Evolutionary conservation across 2,329 filamentous ascomycete genomes (phyloP), one percentile per base, ranked within the genome.

Genomic region (Hypoxylon sp.): DNA sequence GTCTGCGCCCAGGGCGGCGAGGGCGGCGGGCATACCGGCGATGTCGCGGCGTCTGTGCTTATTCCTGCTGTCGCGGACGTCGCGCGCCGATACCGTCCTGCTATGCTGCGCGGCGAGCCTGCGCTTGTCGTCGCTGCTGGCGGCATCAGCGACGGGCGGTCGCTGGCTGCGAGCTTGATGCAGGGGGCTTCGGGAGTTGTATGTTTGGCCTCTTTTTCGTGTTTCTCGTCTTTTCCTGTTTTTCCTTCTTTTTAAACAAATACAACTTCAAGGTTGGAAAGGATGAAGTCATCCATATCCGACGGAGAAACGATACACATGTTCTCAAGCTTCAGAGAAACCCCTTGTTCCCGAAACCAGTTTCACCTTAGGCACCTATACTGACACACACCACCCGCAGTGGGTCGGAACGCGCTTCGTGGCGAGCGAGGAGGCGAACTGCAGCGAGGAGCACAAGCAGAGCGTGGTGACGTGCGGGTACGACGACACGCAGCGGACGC

Each of bases 361-460:
- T n/a, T n/a, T n/a, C n/a, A n/a, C n/a, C n/a, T n/a, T n/a, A n/a
- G n/a, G n/a, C n/a, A n/a, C n/a, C n/a, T n/a, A n/a, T n/a, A n/a
- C n/a, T n/a, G n/a, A n/a, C n/a, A n/a, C n/a, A n/a, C n/a, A n/a
- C n/a, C n/a, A n/a, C n/a, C n/a, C n/a, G n/a, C n/a, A n/a, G 1
- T 98, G 94, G 94, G 93, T 98, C 1, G 94, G 94, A 23, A 97
- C 94, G 58, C 82, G 94, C 17, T 97, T 97, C 74, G 91, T 97
- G 13, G 93, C 94, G 1, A 86, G 85, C 7, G 81, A 80, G 27
- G 94, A 97, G 78, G 92, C 92, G 0, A 88, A 88, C 13, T 93
- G 91, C 69, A 90, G 88, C 72, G 82, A 88, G 67, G 79, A 87
- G 78, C 93, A 97, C 75, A 97, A 97, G 78, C 80, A 89, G 66